Evolutionary conservation across 257 asterid species (phyloP).

Genomic region (Datura wrightii): DNA sequence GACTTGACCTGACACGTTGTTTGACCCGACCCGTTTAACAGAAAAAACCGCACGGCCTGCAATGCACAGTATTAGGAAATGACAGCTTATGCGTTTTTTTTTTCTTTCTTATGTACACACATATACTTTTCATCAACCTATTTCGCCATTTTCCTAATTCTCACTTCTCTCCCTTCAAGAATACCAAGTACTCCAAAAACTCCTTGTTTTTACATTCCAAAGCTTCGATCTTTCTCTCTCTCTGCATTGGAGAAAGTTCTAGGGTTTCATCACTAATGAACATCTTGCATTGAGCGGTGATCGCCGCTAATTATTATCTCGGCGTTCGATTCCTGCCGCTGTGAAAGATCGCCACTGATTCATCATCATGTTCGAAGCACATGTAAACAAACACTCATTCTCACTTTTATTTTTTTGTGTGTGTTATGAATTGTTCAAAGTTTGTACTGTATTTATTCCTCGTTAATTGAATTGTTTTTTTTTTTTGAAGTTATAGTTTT

Average conservation of each 20-base stretch:
- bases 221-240: neutral
- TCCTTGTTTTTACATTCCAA: slow-evolving; percentile 22
- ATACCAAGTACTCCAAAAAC: slow-evolving; percentile 11
- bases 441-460: neutral
- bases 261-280: slow-evolving; percentile 22
- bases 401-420: neutral
- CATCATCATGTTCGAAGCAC: slow-evolving; percentile 62
- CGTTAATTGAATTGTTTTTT: neutral
- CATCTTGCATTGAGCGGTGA: slow-evolving; percentile 4
- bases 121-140: neutral
- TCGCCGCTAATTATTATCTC: slow-evolving; percentile 1
- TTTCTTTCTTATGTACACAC: too few relatives aligned
- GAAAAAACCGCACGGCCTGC: neutral
- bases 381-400: slow-evolving; percentile 41
- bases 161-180: neutral
- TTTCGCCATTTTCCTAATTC: neutral
- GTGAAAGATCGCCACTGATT: slow-evolving; percentile 30
- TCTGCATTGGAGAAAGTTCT: slow-evolving; percentile 14
- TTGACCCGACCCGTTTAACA: neutral
- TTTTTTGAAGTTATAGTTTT: neutral
- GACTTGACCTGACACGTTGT: neutral
- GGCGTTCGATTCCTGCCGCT: slow-evolving; percentile 5
- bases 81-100: neutral
- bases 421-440: neutral
- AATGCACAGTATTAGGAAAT: slow-evolving; percentile 20